phyloP scores from a whole-genome alignment of 352 stramenopile species.

The Phytophthora ohioensis region DNA sequence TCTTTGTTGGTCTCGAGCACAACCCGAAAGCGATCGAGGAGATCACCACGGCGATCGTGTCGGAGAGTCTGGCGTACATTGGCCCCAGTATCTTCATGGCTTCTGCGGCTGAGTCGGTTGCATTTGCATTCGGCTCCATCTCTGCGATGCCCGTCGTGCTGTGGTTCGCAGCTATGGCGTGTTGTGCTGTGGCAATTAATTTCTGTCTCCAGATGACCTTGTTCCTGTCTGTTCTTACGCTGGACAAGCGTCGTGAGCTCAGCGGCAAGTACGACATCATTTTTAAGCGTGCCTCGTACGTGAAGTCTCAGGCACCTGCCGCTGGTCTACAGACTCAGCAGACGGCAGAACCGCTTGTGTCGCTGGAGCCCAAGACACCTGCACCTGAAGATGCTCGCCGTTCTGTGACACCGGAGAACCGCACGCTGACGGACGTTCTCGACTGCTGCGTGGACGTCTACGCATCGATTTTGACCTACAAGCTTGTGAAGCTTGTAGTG shows the following conservation, averaged over 20 bases:
- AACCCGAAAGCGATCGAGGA: conserved; percentile 50
- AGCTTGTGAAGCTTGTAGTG: conserved; percentile 60
- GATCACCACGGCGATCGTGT: conserved; percentile 49
- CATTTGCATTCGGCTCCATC: conserved; percentile 70
- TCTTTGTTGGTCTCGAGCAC: conserved; percentile 56
- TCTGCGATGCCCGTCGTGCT: conserved; percentile 69
- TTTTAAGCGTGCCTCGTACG: conserved; percentile 41
- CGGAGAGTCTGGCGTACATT: conserved; percentile 56
- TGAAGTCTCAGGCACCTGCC: conserved; percentile 17
- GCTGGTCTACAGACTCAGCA: conserved; percentile 31
- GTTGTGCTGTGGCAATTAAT: conserved; percentile 64
- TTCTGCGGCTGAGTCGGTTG: conserved; percentile 57
- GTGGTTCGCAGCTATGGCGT: conserved; percentile 74
- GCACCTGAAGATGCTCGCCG: conserved; percentile 21
- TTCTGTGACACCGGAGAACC: conserved; percentile 26
- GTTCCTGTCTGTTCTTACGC: conserved; percentile 65
- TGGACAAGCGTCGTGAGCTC: conserved; percentile 72
- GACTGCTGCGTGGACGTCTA: conserved; percentile 59
- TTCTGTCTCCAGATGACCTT: conserved; percentile 73
- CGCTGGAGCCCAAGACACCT: conserved; percentile 41
- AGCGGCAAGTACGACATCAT: conserved; percentile 63
- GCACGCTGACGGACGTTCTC: conserved; percentile 38
- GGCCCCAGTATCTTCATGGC: conserved; percentile 77
- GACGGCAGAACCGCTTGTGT: conserved; percentile 33
- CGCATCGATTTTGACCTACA: conserved; percentile 52